phyloP scores from a whole-genome alignment of 2,329 filamentous ascomycete species.

The Sporothrix sp. region DNA sequence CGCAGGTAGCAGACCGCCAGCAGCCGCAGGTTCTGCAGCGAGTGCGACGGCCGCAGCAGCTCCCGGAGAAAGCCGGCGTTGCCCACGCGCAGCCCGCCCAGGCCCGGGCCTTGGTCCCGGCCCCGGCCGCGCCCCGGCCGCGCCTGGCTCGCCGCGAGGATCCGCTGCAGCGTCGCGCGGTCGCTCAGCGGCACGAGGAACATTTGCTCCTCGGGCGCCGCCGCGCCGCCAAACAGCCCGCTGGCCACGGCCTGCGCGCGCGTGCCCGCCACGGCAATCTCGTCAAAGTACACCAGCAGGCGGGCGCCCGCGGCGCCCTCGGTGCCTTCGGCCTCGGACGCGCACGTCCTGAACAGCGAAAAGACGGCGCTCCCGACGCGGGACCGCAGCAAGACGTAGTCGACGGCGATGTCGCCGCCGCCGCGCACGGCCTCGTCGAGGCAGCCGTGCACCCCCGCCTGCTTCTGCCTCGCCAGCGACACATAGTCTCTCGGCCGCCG shows the following conservation, averaged over 20 bases:
- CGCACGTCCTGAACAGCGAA: background rate
- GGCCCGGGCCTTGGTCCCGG: background rate
- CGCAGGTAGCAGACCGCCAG: constrained; percentile 3
- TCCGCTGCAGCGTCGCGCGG: background rate
- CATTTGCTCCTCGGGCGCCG: constrained; percentile 2
- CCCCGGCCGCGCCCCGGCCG: background rate
- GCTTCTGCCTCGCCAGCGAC: background rate
- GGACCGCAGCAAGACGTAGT: background rate
- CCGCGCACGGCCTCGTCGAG: constrained; percentile 1
- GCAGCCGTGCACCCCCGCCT: background rate
- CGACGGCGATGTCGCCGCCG: constrained; percentile 1
- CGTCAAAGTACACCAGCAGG: constrained; percentile 13
- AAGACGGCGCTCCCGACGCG: constrained; percentile 1
- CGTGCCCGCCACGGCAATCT: constrained; percentile 6
- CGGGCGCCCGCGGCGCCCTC: background rate
- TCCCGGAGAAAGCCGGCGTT: constrained; percentile 8
- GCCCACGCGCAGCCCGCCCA: constrained; percentile 8
- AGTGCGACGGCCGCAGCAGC: constrained; percentile 2
- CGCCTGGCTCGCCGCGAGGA: background rate
- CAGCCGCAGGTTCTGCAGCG: background rate
- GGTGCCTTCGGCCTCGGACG: background rate
- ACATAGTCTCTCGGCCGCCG: background rate
- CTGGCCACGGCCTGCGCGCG: constrained; percentile 6
- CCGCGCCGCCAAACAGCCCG: constrained; percentile 11
- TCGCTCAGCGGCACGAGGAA: constrained; percentile 11